A percentile compares a stretch with the other conserved stretches of the same genome.
Evolutionary conservation across 2,329 filamentous ascomycete species (phyloP).

Genomic region (Diplodia scrobiculata): DNA sequence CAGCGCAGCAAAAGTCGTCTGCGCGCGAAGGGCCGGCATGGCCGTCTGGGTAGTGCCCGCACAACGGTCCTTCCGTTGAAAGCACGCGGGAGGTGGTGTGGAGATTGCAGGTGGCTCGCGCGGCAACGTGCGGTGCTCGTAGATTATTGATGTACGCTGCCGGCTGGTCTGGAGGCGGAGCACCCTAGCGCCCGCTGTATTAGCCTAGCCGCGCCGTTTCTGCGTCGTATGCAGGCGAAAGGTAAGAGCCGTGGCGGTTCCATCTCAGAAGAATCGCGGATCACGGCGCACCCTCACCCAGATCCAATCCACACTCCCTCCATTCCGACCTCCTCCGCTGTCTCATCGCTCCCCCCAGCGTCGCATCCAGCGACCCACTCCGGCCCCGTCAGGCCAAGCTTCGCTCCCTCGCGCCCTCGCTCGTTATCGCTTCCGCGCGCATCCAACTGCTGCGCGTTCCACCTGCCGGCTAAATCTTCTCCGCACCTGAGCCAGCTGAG

Average conservation of each 20-base stretch:
- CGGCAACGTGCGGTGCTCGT: too few species aligned
- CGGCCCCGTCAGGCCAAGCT: background rate
- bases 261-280: too few species aligned
- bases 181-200: constrained; percentile 3
- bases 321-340: constrained; percentile 11
- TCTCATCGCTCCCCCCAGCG: background rate
- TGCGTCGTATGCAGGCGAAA: constrained; percentile 11
- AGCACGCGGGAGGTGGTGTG: background rate
- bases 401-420: constrained; percentile 9
- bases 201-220: constrained; percentile 12
- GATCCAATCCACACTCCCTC: background rate
- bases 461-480: background rate
- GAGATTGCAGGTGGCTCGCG: constrained; percentile 12
- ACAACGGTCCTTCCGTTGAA: background rate
- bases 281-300: too few species aligned
- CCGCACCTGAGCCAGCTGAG: constrained; percentile 3
- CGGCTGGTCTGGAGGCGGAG: constrained; percentile 5
- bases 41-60: constrained; percentile 21
- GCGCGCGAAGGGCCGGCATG: background rate
- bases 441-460: background rate
- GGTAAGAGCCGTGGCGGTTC: background rate
- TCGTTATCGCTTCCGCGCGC: constrained; percentile 25
- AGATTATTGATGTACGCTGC: background rate
- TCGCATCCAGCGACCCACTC: background rate
- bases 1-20: background rate